phyloP scores from a whole-genome alignment of 345 rosid species.

The Combretum micranthum region DNA sequence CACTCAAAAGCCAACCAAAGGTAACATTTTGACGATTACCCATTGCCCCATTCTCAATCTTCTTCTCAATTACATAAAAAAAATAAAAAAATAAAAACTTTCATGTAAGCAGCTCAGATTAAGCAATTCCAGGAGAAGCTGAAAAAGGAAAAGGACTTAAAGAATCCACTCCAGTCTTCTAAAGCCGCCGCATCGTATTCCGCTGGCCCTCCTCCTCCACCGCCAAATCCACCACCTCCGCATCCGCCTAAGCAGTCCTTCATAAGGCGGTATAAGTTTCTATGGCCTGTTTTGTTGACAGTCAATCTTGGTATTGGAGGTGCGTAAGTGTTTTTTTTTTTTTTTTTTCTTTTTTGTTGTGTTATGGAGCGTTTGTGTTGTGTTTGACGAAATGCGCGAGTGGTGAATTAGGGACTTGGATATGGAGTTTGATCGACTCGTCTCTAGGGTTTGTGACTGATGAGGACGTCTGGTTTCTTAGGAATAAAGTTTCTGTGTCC shows the following conservation, averaged over 20 bases:
- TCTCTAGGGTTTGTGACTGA: too few relatives aligned
- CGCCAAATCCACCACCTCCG: slow-evolving; percentile 47
- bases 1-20: slow-evolving; percentile 66
- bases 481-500: too few relatives aligned
- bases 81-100: slow-evolving; percentile 2
- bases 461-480: too few relatives aligned
- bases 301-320: slow-evolving; percentile 83
- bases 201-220: slow-evolving; percentile 44
- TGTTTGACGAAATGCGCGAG: neutral
- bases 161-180: slow-evolving; percentile 18
- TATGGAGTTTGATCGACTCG: too few relatives aligned
- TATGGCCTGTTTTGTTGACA: slow-evolving; percentile 74
- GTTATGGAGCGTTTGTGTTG: neutral
- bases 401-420: neutral
- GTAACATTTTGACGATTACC: slow-evolving; percentile 3
- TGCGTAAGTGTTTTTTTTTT: slow-evolving; percentile 12
- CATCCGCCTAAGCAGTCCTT: slow-evolving; percentile 71
- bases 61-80: slow-evolving; percentile 6
- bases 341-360: neutral
- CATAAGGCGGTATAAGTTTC: slow-evolving; percentile 69
- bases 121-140: slow-evolving; percentile 36
- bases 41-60: too few relatives aligned
- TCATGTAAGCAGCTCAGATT: slow-evolving; percentile 38
- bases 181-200: slow-evolving; percentile 41
- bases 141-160: slow-evolving; percentile 18